phyloP scores from a whole-genome alignment of 2,329 filamentous ascomycete species.

The Akanthomyces lecanii region DNA sequence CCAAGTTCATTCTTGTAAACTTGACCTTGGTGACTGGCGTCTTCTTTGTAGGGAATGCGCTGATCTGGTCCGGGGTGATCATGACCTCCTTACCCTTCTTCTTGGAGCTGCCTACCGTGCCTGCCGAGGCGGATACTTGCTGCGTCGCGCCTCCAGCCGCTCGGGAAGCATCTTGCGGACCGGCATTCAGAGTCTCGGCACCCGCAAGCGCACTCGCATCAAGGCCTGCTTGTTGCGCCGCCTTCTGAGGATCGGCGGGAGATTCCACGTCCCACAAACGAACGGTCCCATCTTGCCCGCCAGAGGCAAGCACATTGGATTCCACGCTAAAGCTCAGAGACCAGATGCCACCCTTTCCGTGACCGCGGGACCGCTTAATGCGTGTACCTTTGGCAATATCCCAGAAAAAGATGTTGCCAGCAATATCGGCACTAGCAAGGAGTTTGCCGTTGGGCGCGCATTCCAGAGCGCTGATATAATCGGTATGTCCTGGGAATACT shows the following conservation, averaged over 20 bases:
- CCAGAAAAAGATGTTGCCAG: conserved; percentile 91
- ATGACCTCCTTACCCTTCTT: conserved; percentile 89
- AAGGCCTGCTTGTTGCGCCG: conserved; percentile 41
- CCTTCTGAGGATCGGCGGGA: conserved; percentile 60
- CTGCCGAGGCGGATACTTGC: conserved; percentile 26
- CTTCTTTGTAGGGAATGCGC: conserved; percentile 93
- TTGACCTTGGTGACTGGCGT: conserved; percentile 88
- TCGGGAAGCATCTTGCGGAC: conserved; percentile 10
- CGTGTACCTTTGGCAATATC: conserved; percentile 81
- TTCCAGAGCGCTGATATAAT: conserved; percentile 78
- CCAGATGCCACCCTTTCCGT: conserved; percentile 91
- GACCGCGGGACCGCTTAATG: conserved; percentile 89
- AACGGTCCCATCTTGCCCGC: conserved; percentile 87
- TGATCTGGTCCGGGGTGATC: conserved; percentile 89
- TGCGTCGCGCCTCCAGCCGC: conserved; percentile 20
- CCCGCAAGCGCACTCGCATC: conserved; percentile 39
- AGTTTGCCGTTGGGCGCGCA: conserved; percentile 85
- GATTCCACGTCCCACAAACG: conserved; percentile 88
- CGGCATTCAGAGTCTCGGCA: conserved; percentile 31
- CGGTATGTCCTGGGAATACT: conserved; percentile 86
- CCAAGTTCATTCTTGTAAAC: conserved; percentile 93
- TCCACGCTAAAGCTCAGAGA: conserved; percentile 91
- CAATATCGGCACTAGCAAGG: conserved; percentile 83
- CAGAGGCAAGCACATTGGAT: conserved; percentile 83
- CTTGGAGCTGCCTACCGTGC: conserved; percentile 42